Evolutionary conservation across 1,284 basidiomycete species (phyloP).

Genomic region (Austroboletus novae-zelandiae): DNA sequence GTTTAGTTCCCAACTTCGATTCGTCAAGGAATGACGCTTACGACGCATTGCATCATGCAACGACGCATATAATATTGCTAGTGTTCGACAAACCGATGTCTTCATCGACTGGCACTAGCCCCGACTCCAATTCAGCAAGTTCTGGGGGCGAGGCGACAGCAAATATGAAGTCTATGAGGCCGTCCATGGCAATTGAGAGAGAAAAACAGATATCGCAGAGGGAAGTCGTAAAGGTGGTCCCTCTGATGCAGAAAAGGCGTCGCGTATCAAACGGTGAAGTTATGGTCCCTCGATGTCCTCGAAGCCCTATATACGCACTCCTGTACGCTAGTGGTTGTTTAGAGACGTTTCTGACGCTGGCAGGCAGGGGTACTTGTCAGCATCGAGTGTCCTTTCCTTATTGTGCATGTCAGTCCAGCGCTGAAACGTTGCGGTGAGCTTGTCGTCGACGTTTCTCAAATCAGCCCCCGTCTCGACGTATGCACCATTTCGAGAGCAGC

Average conservation of each 20-base stretch:
- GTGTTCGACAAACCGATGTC: no score
- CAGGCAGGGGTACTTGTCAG: background rate
- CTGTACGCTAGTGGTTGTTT: background rate
- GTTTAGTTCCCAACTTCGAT: background rate
- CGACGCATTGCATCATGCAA: slow-evolving; percentile 16
- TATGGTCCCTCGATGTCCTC: background rate
- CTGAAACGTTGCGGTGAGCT: no score
- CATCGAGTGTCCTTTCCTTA: background rate
- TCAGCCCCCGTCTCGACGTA: no score
- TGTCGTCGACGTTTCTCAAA: no score
- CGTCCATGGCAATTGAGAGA: slow-evolving; percentile 17
- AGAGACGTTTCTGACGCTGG: no score
- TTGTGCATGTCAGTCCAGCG: no score
- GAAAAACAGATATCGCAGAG: slow-evolving; percentile 5
- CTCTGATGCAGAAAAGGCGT: slow-evolving; percentile 4
- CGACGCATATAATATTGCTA: slow-evolving; percentile 6
- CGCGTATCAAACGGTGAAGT: slow-evolving; percentile 1
- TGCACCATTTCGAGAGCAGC: no score
- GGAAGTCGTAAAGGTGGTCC: background rate
- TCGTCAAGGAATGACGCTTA: slow-evolving; percentile 5
- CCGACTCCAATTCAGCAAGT: slow-evolving; percentile 1
- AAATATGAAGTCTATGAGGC: slow-evolving; percentile 6
- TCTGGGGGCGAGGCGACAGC: background rate
- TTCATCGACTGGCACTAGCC: slow-evolving; percentile 16
- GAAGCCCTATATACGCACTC: slow-evolving; percentile 20